A percentile compares a stretch with the other conserved stretches of the same genome.
phyloP scores from a whole-genome alignment of 805 yeast species.

The Yamadazyma olivae region DNA sequence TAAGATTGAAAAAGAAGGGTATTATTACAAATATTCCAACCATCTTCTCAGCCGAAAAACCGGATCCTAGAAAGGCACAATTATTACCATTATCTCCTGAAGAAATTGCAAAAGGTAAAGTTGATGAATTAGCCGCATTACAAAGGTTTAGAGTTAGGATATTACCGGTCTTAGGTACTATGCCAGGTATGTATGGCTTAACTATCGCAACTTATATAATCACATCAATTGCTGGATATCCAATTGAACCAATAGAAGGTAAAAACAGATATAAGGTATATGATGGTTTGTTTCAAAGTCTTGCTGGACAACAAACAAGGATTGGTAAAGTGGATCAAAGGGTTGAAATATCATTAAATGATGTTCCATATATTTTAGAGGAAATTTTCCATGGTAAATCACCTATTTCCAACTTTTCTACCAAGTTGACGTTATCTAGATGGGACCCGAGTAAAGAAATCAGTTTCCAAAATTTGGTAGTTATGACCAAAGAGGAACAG shows the following conservation, averaged over 20 bases:
- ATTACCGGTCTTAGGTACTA: constrained; percentile 91
- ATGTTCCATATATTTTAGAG: constrained; percentile 79
- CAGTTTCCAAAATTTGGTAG: constrained; percentile 73
- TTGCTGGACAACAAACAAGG: constrained; percentile 85
- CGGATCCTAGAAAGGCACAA: constrained; percentile 90
- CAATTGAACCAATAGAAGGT: constrained; percentile 87
- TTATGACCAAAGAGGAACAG: constrained; percentile 88
- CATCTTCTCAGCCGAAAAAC: constrained; percentile 92
- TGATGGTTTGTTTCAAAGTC: constrained; percentile 75
- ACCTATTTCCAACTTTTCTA: constrained; percentile 77
- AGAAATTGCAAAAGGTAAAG: constrained; percentile 76
- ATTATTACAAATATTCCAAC: constrained; percentile 75
- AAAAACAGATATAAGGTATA: constrained; percentile 82
- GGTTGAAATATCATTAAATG: constrained; percentile 69
- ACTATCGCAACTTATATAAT: constrained; percentile 82
- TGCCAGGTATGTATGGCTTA: constrained; percentile 96
- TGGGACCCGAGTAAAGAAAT: constrained; percentile 77
- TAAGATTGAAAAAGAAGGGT: constrained; percentile 78
- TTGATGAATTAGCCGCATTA: constrained; percentile 82
- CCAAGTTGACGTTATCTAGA: constrained; percentile 73
- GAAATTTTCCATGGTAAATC: constrained; percentile 93
- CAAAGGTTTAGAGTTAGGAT: constrained; percentile 91
- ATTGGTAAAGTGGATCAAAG: constrained; percentile 70
- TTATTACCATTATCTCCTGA: constrained; percentile 81
- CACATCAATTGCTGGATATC: constrained; percentile 80